phyloP scores from a whole-genome alignment of 192 early-diverging fungal genomes.

The Coemansia sp. region DNA sequence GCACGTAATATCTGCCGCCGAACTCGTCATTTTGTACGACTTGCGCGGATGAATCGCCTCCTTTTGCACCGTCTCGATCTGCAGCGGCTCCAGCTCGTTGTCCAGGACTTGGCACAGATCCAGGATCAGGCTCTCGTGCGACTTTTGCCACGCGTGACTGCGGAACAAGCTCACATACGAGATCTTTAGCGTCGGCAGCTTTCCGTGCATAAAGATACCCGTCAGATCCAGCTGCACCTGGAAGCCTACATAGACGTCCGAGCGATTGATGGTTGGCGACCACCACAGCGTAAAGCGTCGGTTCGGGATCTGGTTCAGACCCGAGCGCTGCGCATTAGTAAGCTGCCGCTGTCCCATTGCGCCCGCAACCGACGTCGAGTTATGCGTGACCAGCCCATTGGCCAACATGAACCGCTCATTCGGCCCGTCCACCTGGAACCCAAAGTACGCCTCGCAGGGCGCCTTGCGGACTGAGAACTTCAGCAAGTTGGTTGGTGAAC shows the following conservation, averaged over 20 bases:
- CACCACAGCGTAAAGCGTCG: slow-evolving; percentile 99
- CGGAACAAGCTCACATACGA: slow-evolving; percentile 98
- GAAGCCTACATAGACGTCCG: slow-evolving; percentile 99
- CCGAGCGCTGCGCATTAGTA: slow-evolving; percentile 95
- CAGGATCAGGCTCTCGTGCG: slow-evolving; percentile 80
- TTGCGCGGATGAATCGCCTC: slow-evolving; percentile 99
- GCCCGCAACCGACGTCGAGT: slow-evolving; percentile 67
- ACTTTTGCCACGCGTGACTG: slow-evolving; percentile 98
- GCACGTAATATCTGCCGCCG: slow-evolving; percentile 85
- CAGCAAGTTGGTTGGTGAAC: not conserved
- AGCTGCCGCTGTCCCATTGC: slow-evolving; percentile 95
- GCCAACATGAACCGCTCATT: slow-evolving; percentile 51
- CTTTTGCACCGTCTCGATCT: slow-evolving; percentile 98
- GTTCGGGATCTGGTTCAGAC: slow-evolving; percentile 99
- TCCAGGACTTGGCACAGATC: slow-evolving; percentile 92
- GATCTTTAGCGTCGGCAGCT: slow-evolving; percentile 98
- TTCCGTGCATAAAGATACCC: slow-evolving; percentile 99
- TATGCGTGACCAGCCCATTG: slow-evolving; percentile 42
- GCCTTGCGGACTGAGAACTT: slow-evolving; percentile 17
- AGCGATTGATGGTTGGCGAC: slow-evolving; percentile 97
- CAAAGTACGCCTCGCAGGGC: slow-evolving; percentile 21
- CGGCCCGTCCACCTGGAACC: slow-evolving; percentile 14
- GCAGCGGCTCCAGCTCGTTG: slow-evolving; percentile 92
- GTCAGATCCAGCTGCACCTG: slow-evolving; percentile 99
- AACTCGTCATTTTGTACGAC: slow-evolving; percentile 98